Evolutionary conservation across 2,329 filamentous ascomycete species (phyloP).

Genomic region (Graphilbum sp.): DNA sequence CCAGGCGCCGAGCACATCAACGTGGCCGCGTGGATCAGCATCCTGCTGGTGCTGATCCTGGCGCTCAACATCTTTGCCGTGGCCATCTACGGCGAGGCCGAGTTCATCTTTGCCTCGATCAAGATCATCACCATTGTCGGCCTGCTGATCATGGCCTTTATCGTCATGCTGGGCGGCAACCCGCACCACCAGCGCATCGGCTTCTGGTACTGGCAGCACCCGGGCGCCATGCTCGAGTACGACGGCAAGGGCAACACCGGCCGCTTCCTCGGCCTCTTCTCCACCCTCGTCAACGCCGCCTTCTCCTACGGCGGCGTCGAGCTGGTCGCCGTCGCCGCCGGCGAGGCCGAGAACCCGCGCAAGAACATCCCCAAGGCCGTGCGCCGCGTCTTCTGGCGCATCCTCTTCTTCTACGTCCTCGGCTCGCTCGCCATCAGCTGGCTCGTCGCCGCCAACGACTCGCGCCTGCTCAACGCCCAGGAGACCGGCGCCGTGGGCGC

Average conservation of each 20-base stretch:
- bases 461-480: slow-evolving; percentile 32
- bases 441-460: slow-evolving; percentile 47
- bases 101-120: slow-evolving; percentile 22
- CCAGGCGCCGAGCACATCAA: slow-evolving; percentile 12
- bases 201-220: slow-evolving; percentile 32
- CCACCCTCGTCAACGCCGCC: slow-evolving; percentile 13
- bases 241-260: slow-evolving; percentile 25
- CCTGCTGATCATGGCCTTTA: slow-evolving; percentile 38
- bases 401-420: slow-evolving; percentile 48
- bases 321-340: slow-evolving; percentile 42
- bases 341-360: slow-evolving; percentile 49
- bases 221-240: slow-evolving; percentile 17
- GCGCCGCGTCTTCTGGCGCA: slow-evolving; percentile 42
- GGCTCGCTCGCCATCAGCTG: slow-evolving; percentile 44
- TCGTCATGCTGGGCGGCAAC: slow-evolving; percentile 40
- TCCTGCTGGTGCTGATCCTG: slow-evolving; percentile 29
- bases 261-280: slow-evolving; percentile 11
- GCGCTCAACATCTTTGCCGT: slow-evolving; percentile 35
- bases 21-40: slow-evolving; percentile 27
- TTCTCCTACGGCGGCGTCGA: slow-evolving; percentile 34
- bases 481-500: slow-evolving; percentile 24
- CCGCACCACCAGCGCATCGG: slow-evolving; percentile 32
- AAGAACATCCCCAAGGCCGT: slow-evolving; percentile 49
- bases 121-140: slow-evolving; percentile 44
- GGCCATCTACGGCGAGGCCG: slow-evolving; percentile 32